Conservation (phyloP, 2,329 filamentous ascomycete genomes). For the Trichoderma sp. region DNA sequence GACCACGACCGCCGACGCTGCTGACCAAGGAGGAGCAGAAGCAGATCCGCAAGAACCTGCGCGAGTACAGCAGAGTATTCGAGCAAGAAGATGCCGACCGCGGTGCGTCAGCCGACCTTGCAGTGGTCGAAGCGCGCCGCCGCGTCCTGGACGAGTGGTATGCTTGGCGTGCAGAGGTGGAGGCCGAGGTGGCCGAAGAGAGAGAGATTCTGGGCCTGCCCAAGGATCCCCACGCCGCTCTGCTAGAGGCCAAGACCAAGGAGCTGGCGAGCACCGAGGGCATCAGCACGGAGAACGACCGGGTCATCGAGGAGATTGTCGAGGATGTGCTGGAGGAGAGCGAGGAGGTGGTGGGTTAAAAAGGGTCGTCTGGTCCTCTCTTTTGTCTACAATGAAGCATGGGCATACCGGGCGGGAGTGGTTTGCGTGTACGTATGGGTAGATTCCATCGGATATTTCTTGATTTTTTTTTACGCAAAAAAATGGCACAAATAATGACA, state of each 20-base stretch:
- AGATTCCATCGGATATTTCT: constrained; percentile 30
- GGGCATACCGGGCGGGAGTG: constrained; percentile 30
- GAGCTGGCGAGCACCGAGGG: constrained; percentile 46
- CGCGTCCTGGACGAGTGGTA: constrained; percentile 85
- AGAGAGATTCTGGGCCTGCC: constrained; percentile 68
- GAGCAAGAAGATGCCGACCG: constrained; percentile 94
- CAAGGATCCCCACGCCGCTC: constrained; percentile 63
- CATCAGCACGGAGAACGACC: constrained; percentile 65
- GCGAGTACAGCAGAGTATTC: constrained; percentile 92
- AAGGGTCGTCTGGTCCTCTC: constrained; percentile 36
- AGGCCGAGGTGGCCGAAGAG: constrained; percentile 73
- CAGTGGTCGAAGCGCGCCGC: constrained; percentile 86
- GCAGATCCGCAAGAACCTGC: constrained; percentile 94
- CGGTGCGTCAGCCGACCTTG: constrained; percentile 89
- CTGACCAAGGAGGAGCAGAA: constrained; percentile 97
- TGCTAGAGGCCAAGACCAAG: constrained; percentile 59
- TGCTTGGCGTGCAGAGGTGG: constrained; percentile 75
- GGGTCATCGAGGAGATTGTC: constrained; percentile 84
- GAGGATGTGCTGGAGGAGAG: constrained; percentile 83
- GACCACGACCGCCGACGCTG: constrained; percentile 86
- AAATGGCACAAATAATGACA: constrained; percentile 41
- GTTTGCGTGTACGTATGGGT: constrained; percentile 27
- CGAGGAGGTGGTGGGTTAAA: constrained; percentile 66
- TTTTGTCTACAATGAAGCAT: constrained; percentile 35
- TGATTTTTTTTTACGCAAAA: constrained; percentile 35